A percentile compares a stretch with the other conserved stretches of the same genome.
Conservation (phyloP, 441 rosid genomes). For the Adansonia grandidieri region DNA sequence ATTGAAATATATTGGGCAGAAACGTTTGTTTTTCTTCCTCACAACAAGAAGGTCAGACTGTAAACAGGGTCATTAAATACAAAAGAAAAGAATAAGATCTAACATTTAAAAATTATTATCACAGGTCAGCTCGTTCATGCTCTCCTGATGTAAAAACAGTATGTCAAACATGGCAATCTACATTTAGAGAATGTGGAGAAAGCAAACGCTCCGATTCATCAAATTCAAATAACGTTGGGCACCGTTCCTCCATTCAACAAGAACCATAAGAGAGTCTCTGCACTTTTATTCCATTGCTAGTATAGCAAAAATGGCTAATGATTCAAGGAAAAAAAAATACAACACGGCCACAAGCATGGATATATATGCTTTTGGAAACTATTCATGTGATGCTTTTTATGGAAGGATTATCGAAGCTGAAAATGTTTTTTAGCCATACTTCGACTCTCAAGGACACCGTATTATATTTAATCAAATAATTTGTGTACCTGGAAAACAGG, state of each 20-base stretch:
- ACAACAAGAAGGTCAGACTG: constrained; percentile 92
- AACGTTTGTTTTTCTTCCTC: constrained; percentile 40
- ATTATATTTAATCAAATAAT: background rate
- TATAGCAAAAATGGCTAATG: background rate
- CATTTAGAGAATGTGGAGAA: background rate
- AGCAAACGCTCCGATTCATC: background rate
- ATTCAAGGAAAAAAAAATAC: background rate
- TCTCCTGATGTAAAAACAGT: background rate
- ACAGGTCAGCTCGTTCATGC: background rate
- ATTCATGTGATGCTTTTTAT: background rate
- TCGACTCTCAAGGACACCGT: background rate
- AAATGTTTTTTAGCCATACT: background rate
- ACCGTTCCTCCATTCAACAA: background rate
- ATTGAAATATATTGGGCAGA: constrained; percentile 84
- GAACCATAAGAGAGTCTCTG: background rate
- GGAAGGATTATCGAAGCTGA: constrained; percentile 1
- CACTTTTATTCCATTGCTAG: background rate
- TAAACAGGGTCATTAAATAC: constrained; percentile 13
- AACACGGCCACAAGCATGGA: background rate
- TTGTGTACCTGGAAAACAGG: constrained; percentile 85
- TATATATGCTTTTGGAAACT: background rate
- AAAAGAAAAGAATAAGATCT: background rate
- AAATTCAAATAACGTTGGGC: background rate
- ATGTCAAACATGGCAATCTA: background rate
- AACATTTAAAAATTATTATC: constrained; percentile 4